Evolutionary conservation across 768 basidiomycete genomes (phyloP).

Genomic region (Tephrocybe sp.): DNA sequence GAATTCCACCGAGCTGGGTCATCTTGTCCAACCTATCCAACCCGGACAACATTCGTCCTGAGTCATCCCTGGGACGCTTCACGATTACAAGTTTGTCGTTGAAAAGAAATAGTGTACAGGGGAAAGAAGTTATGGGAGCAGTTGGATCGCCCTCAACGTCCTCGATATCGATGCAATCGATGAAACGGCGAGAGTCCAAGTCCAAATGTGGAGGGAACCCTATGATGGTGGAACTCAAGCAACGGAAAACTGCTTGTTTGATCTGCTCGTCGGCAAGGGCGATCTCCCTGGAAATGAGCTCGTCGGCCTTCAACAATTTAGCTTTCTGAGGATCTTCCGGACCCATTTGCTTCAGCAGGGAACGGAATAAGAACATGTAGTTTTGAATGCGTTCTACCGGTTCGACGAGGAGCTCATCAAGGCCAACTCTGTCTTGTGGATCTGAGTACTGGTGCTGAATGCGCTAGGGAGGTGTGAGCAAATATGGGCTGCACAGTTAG

Average conservation of each 20-base stretch:
- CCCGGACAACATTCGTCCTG: constrained; percentile 69
- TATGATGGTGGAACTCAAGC: constrained; percentile 80
- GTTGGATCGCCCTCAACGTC: constrained; percentile 62
- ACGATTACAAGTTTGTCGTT: constrained; percentile 92
- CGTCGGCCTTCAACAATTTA: constrained; percentile 81
- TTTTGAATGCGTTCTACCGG: constrained; percentile 95
- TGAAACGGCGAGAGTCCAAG: constrained; percentile 81
- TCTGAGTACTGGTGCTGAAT: constrained; percentile 85
- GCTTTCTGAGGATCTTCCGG: constrained; percentile 73
- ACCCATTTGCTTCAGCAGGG: constrained; percentile 89
- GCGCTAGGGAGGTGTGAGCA: constrained; percentile 48
- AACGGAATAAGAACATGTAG: constrained; percentile 90
- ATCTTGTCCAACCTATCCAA: constrained; percentile 78
- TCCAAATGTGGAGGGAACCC: constrained; percentile 91
- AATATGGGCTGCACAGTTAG: constrained; percentile 6
- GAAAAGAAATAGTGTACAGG: constrained; percentile 91
- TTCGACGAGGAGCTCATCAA: constrained; percentile 93
- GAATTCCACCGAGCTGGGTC: constrained; percentile 60
- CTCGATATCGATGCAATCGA: constrained; percentile 93
- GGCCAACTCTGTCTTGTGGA: constrained; percentile 75
- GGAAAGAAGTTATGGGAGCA: constrained; percentile 53
- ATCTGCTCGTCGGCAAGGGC: constrained; percentile 91
- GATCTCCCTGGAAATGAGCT: constrained; percentile 86
- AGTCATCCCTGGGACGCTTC: constrained; percentile 76
- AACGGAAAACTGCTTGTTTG: constrained; percentile 85